These are phyloP conservation scores for Nicotiana knightiana DNA, from an alignment of 257 asterid species.

Conservation along the genomic window DNA sequence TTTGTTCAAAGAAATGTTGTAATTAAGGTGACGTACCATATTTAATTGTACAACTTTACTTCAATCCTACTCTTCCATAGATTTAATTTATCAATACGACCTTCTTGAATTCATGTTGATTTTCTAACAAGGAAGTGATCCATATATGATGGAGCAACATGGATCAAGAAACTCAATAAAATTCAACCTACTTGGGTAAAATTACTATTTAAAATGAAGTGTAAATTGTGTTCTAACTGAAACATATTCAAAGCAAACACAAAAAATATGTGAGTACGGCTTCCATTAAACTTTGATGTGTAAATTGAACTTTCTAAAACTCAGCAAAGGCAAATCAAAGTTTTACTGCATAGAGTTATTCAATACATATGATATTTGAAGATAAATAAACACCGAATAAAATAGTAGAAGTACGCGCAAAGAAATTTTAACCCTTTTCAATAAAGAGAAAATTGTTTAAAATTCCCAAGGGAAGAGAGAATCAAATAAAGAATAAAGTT, in stretches of 20 bases:
- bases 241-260: not conserved
- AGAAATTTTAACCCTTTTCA: too few relatives aligned
- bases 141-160: not conserved
- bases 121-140: not conserved
- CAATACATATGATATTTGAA: not conserved
- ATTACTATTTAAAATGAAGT: not conserved
- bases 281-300: not conserved
- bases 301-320: not conserved
- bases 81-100: not conserved
- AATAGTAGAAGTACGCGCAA: not conserved
- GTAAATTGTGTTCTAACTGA: not conserved
- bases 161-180: not conserved
- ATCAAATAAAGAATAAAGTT: conserved; percentile 28
- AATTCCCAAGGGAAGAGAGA: conserved; percentile 17
- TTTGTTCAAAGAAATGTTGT: not conserved
- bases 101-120: not conserved
- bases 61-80: not conserved
- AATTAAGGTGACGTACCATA: not conserved
- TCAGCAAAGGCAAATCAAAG: not conserved
- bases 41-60: not conserved
- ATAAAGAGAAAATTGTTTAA: not conserved
- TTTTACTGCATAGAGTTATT: not conserved
- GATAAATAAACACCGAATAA: not conserved
- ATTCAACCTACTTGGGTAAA: not conserved
- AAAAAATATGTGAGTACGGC: too few relatives aligned